Evolutionary conservation across 192 early-diverging fungal species (phyloP).

Genomic region (Podila minutissima): DNA sequence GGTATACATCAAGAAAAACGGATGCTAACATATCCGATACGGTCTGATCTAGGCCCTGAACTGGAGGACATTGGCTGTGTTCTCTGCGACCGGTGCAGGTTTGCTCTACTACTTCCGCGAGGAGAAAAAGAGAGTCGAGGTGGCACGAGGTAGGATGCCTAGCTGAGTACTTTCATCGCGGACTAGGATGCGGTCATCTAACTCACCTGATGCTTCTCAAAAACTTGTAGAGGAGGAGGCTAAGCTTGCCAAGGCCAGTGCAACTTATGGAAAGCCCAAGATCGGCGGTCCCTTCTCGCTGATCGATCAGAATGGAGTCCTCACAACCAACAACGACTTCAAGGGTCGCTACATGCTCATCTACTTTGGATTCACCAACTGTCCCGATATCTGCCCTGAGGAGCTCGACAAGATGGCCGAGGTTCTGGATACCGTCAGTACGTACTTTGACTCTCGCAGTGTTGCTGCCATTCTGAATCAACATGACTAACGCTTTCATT

Average conservation of each 20-base stretch:
- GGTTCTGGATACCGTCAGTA: conserved; percentile 82
- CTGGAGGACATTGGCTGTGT: conserved; percentile 63
- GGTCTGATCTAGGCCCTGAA: conserved; percentile 46
- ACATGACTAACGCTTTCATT: background rate
- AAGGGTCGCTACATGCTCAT: conserved; percentile 87
- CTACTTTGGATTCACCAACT: conserved; percentile 99
- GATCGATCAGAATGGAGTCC: conserved; percentile 80
- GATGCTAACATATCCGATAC: background rate
- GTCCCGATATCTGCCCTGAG: conserved; percentile 99
- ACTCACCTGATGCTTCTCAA: background rate
- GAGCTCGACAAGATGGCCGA: conserved; percentile 98
- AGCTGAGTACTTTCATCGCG: background rate
- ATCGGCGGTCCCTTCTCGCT: conserved; percentile 93
- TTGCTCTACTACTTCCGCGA: conserved; percentile 71
- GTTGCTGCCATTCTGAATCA: background rate
- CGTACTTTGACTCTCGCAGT: conserved; percentile 14
- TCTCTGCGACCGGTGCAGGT: conserved; percentile 66
- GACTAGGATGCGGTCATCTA: background rate
- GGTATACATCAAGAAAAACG: background rate
- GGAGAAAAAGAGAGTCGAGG: conserved; percentile 65
- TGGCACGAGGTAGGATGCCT: conserved; percentile 49
- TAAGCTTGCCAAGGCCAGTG: conserved; percentile 38
- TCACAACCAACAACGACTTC: conserved; percentile 79
- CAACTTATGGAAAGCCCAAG: conserved; percentile 78
- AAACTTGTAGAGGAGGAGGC: conserved; percentile 35